phyloP scores from a whole-genome alignment of 805 yeast species.

The Yarrowia deformans region DNA sequence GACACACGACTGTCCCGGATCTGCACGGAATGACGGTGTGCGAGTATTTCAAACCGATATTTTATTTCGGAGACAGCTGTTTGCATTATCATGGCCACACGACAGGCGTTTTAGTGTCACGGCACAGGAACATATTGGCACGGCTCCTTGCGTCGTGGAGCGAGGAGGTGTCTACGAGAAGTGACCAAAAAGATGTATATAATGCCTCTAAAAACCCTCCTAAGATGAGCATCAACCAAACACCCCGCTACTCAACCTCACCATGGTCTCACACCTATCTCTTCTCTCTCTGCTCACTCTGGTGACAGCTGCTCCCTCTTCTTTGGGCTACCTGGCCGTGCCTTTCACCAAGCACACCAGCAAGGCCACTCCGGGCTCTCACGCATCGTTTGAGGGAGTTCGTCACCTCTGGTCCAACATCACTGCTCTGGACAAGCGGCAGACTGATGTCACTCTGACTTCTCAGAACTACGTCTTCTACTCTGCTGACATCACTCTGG shows the following conservation, averaged over 20 bases:
- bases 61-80: background rate
- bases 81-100: conserved; percentile 17
- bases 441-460: conserved; percentile 23
- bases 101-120: background rate
- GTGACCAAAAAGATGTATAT: background rate
- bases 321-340: conserved; percentile 14
- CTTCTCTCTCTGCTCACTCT: conserved; percentile 27
- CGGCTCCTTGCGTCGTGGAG: conserved; percentile 1
- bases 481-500: conserved; percentile 50
- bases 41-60: background rate
- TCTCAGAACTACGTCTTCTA: conserved; percentile 32
- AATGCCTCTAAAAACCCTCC: background rate
- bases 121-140: conserved; percentile 12
- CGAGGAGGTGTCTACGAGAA: background rate
- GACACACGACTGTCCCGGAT: too few species aligned
- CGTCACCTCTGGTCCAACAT: conserved; percentile 19
- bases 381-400: conserved; percentile 4
- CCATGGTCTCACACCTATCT: conserved; percentile 15
- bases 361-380: background rate
- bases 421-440: conserved; percentile 1
- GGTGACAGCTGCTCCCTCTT: conserved; percentile 30
- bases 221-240: background rate
- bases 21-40: background rate
- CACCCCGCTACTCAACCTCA: background rate
- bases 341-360: conserved; percentile 20